phyloP scores from a whole-genome alignment of 768 basidiomycete species.

The Boletus rex-veris region DNA sequence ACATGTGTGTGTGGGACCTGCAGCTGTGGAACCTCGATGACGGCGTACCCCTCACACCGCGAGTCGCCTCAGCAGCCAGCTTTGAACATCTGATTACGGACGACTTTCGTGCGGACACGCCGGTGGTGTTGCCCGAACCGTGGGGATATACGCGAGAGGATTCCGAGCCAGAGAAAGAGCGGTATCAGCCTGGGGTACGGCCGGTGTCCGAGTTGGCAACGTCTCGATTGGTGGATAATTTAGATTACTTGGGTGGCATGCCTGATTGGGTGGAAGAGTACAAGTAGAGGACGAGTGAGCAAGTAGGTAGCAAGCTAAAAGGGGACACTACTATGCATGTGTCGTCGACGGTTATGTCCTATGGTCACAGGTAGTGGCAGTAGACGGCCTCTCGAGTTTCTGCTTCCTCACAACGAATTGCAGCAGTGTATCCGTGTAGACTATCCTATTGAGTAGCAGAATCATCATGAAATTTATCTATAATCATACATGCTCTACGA shows the following conservation, averaged over 20 bases:
- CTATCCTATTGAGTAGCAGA: too few relatives aligned
- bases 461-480: too few relatives aligned
- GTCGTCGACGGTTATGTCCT: too few relatives aligned
- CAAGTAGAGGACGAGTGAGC: not conserved
- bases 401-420: not conserved
- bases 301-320: too few relatives aligned
- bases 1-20: not conserved
- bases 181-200: not conserved
- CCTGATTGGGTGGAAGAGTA: not conserved
- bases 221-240: not conserved
- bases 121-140: constrained; percentile 13
- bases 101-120: constrained; percentile 17
- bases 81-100: constrained; percentile 27
- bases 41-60: constrained; percentile 21
- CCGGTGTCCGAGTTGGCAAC: not conserved
- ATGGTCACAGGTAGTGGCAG: too few relatives aligned
- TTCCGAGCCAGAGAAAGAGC: not conserved
- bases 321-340: too few relatives aligned
- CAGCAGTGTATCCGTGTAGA: too few relatives aligned
- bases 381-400: not conserved
- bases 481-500: not conserved
- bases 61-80: constrained; percentile 16
- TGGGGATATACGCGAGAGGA: constrained; percentile 15
- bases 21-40: constrained; percentile 27
- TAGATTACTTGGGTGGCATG: not conserved